Base-by-base conservation (phyloP, 352 stramenopile species). In the Globisporangium okanoganense region DNA sequence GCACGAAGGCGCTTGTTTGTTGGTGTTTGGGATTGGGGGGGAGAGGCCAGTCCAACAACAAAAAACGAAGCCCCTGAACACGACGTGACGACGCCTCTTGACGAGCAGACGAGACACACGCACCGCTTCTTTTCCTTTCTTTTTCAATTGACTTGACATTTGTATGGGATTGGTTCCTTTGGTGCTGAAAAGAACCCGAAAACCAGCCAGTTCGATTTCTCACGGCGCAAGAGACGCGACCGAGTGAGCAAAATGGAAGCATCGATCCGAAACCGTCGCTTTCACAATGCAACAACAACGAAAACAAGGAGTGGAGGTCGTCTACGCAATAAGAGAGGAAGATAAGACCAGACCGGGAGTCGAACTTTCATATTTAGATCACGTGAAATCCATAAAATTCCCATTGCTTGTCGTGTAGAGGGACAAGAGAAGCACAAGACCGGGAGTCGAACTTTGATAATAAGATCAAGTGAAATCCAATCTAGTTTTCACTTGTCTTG, bases 181-280 rank as follows among this genome's bases (percentile, higher is more conserved):
- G 35, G 31, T 2, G 4, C 5, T 6, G n/a, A 35, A 27, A 52
- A n/a, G n/a, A n/a, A n/a, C n/a, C 9, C 6, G 22, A 56, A n/a
- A n/a, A 56, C 29, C 51, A 57, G 51, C 51, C 51, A 57, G 51
- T 57, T 57, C 51, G 31, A 45, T 14, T 33, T 33, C 20, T 45
- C 36, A 27, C 35, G 5, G 24, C 41, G 36, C 20, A 47, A 47
- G 18, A 29, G 24, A 16, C 53, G 53, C 38, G 53, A 51, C 53
- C n/a, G 53, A n/a, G 29, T 49, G 53, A 50, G 53, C 53, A 59
- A 45, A 50, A 59, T 51, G 33, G 53, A 59, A 59, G 53, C 53
- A 40, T 59, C 53, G 36, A 50, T 6, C 45, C 14, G 53, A 59
- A 59, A 58, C 36, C 33, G 31, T 58, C 22, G 52, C 31, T 22